These are phyloP conservation scores for Cichorium intybus DNA, from an alignment of 140 eudicot genomes.

Conservation along the genomic window DNA sequence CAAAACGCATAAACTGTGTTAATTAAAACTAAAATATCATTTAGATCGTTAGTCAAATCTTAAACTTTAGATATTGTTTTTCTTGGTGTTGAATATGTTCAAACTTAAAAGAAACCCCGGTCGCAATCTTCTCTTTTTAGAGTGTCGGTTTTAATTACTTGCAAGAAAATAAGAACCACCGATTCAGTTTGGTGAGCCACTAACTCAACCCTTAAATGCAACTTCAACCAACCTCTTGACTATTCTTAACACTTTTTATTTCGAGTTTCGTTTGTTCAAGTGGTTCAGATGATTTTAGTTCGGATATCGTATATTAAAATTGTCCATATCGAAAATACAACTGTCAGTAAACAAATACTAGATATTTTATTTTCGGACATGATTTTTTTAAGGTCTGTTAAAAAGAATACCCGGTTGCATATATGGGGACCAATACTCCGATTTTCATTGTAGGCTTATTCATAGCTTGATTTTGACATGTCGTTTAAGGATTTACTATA, in stretches of 20 bases:
- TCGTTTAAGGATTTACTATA: not conserved
- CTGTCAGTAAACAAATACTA: not conserved
- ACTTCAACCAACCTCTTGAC: not conserved
- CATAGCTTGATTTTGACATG: not conserved
- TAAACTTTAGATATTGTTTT: not conserved
- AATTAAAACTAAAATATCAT: not conserved
- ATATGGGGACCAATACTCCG: not conserved
- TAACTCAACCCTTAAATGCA: conserved; percentile 9
- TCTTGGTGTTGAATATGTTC: not conserved
- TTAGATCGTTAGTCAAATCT: not conserved
- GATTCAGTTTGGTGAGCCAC: conserved; percentile 17
- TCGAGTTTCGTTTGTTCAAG: not conserved
- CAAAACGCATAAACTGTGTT: not conserved
- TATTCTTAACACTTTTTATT: not conserved
- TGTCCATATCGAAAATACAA: not conserved
- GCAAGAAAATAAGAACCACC: not conserved
- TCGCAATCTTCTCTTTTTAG: not conserved
- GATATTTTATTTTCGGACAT: too few relatives aligned
- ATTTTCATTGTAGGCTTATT: not conserved
- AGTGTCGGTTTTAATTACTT: not conserved
- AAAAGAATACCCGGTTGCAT: not conserved
- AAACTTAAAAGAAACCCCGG: not conserved
- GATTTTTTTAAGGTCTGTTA: not conserved
- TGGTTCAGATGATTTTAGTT: not conserved
- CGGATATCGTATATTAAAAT: not conserved